These are phyloP conservation scores for Pichia sp. DNA, from an alignment of 1,139 yeast genomes.

Conservation along the genomic window DNA sequence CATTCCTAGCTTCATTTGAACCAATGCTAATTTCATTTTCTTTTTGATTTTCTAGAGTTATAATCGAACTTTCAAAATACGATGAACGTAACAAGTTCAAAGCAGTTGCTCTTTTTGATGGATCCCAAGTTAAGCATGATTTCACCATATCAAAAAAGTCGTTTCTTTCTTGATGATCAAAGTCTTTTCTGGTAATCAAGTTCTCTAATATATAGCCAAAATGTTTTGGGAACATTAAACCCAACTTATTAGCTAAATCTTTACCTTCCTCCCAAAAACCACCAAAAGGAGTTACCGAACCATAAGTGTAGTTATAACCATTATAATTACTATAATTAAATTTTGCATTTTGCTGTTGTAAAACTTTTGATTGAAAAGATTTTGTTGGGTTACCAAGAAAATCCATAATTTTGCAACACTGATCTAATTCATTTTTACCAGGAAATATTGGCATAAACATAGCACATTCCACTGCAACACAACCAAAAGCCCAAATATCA, in stretches of 20 bases:
- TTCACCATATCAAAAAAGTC: constrained; percentile 46
- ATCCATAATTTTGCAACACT: constrained; percentile 58
- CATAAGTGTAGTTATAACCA: neutral
- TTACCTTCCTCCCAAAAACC: constrained; percentile 64
- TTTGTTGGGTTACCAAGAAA: constrained; percentile 62
- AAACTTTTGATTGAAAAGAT: constrained; percentile 1
- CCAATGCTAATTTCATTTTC: constrained; percentile 9
- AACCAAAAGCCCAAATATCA: constrained; percentile 94
- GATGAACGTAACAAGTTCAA: constrained; percentile 40
- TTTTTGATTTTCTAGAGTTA: constrained; percentile 15
- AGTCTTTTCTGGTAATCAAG: constrained; percentile 35
- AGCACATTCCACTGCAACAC: constrained; percentile 76
- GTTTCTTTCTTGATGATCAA: constrained; percentile 24
- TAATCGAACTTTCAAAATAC: constrained; percentile 45
- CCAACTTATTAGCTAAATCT: constrained; percentile 43
- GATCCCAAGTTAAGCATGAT: constrained; percentile 62
- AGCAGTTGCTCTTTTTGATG: constrained; percentile 46
- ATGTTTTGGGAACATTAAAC: constrained; percentile 45
- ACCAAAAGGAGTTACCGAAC: constrained; percentile 37
- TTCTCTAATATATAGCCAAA: constrained; percentile 34
- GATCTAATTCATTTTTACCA: constrained; percentile 74
- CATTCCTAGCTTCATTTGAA: neutral
- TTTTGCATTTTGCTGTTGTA: constrained; percentile 1
- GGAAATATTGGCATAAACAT: constrained; percentile 77
- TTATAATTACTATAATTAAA: neutral